Conservation (phyloP, 305 asterid species). For the Stenogyne calaminthoides region DNA sequence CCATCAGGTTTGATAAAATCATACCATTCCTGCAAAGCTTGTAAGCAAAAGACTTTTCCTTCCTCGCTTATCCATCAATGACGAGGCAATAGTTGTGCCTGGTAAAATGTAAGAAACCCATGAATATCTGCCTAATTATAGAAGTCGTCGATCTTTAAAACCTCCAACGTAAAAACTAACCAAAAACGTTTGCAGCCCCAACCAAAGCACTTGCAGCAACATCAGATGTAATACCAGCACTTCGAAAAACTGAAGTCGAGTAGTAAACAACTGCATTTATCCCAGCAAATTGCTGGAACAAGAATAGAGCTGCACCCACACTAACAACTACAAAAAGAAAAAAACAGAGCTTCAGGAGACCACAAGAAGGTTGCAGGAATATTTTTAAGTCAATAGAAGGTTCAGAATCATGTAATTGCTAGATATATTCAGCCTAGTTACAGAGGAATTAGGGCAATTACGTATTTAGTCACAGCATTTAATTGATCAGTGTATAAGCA, state of each 20-base stretch:
- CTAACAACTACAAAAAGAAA: conserved; percentile 73
- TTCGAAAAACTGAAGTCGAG: conserved; percentile 91
- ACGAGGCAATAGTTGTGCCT: conserved; percentile 81
- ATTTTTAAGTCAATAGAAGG: too few relatives aligned
- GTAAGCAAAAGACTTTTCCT: conserved; percentile 81
- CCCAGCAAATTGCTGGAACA: conserved; percentile 94
- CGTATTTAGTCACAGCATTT: background rate
- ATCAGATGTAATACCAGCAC: conserved; percentile 91
- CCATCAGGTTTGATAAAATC: conserved; percentile 9
- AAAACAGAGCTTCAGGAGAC: background rate
- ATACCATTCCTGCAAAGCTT: conserved; percentile 83
- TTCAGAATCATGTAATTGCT: background rate
- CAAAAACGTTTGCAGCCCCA: conserved; percentile 93
- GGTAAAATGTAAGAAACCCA: conserved; percentile 14
- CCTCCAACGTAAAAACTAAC: conserved; percentile 46
- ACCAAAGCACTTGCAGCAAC: conserved; percentile 97
- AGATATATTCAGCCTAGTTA: background rate
- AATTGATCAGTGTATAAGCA: background rate
- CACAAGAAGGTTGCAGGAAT: conserved; percentile 9
- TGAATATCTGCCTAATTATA: background rate
- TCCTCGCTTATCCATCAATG: conserved; percentile 87
- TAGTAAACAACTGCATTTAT: conserved; percentile 92
- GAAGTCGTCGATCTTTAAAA: background rate
- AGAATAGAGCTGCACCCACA: conserved; percentile 83
- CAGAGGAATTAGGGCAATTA: background rate